Conservation (phyloP, 805 yeast genomes). For the Suhomyces prunicola region DNA sequence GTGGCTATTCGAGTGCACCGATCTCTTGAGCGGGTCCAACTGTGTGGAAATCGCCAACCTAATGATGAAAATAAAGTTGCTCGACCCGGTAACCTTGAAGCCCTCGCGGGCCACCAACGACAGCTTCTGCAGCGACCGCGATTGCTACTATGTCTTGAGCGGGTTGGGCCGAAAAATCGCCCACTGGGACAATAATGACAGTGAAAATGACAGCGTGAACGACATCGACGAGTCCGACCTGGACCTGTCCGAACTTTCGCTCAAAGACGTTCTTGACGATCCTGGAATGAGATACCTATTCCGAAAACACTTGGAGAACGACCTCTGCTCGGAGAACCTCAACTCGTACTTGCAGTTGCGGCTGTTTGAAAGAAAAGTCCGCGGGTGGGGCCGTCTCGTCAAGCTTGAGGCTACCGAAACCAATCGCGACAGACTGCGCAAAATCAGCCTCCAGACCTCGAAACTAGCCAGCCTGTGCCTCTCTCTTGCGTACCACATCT, state of each 20-base stretch:
- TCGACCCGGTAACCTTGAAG: constrained; percentile 40
- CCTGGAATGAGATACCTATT: constrained; percentile 75
- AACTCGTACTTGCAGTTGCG: constrained; percentile 63
- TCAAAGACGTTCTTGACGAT: constrained; percentile 54
- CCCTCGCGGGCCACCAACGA: constrained; percentile 30
- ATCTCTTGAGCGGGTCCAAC: constrained; percentile 50
- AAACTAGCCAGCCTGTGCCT: constrained; percentile 52
- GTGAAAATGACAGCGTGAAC: background rate
- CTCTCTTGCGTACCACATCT: constrained; percentile 61
- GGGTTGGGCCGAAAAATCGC: constrained; percentile 39
- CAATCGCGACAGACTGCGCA: background rate
- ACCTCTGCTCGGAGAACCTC: constrained; percentile 72
- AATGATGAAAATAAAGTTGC: constrained; percentile 45
- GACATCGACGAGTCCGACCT: background rate
- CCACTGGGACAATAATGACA: constrained; percentile 24
- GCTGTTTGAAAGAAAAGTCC: constrained; percentile 45
- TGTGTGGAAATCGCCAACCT: constrained; percentile 52
- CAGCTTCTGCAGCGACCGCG: constrained; percentile 31
- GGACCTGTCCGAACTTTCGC: constrained; percentile 1
- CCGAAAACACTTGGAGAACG: constrained; percentile 59
- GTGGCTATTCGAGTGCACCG: constrained; percentile 91
- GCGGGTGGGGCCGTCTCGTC: constrained; percentile 9
- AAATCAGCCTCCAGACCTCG: constrained; percentile 14
- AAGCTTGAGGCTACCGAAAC: constrained; percentile 2
- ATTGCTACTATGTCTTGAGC: constrained; percentile 43